Evolutionary conservation across 768 basidiomycete species (phyloP).

Genomic region (Hypholoma sublateritium): DNA sequence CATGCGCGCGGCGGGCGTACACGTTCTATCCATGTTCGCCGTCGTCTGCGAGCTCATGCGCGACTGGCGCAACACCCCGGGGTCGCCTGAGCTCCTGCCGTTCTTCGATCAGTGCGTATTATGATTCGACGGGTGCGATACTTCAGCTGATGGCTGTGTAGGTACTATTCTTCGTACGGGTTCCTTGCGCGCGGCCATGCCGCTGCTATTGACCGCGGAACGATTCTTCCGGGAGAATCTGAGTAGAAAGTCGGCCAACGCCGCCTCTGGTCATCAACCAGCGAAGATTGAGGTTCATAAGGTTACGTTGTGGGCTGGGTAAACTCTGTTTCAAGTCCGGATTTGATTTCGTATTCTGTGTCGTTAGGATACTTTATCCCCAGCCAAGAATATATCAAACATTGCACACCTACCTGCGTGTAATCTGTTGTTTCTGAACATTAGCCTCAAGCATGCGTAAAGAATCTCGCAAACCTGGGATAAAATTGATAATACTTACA

Average conservation of each 20-base stretch:
- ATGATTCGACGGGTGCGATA: background rate
- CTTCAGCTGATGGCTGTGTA: constrained; percentile 2
- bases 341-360: too few species aligned
- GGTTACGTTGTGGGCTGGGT: background rate
- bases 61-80: constrained; percentile 52
- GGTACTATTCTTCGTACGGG: constrained; percentile 25
- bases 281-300: background rate
- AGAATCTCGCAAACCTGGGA: too few species aligned
- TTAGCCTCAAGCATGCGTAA: too few species aligned
- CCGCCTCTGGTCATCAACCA: background rate
- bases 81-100: constrained; percentile 38
- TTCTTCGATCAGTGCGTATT: constrained; percentile 43
- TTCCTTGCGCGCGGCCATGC: constrained; percentile 27
- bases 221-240: constrained; percentile 21
- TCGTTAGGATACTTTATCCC: too few species aligned
- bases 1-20: constrained; percentile 47
- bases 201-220: constrained; percentile 22
- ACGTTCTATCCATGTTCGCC: constrained; percentile 45
- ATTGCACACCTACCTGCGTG: too few species aligned
- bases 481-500: too few species aligned
- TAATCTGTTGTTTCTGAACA: too few species aligned
- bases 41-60: constrained; percentile 46
- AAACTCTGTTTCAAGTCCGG: too few species aligned
- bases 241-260: constrained; percentile 6
- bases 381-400: too few species aligned